Conservation (phyloP, 129 eudicot species). For the Sambucus nigra region DNA sequence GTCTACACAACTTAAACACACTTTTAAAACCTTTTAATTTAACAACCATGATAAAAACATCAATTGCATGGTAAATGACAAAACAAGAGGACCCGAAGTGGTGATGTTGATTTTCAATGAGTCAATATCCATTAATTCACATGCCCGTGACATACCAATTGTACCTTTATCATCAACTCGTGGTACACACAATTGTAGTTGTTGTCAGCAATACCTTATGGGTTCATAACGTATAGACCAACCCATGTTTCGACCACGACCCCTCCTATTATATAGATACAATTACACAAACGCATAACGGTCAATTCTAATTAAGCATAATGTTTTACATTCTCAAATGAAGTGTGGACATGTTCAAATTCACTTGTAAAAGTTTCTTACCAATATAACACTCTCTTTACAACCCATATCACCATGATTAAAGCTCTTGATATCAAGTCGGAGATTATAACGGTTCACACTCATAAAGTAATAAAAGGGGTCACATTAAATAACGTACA, state of each 20-base stretch:
- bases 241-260: constrained; percentile 80
- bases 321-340: constrained; percentile 79
- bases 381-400: constrained; percentile 79
- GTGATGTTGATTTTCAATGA: constrained; percentile 79
- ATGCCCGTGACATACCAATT: constrained; percentile 67
- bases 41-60: constrained; percentile 58
- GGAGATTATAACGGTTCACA: constrained; percentile 77
- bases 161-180: constrained; percentile 67
- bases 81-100: constrained; percentile 69
- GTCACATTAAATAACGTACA: constrained; percentile 85
- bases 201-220: constrained; percentile 72
- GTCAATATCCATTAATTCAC: constrained; percentile 86
- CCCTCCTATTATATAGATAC: constrained; percentile 93
- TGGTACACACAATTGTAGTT: constrained; percentile 81
- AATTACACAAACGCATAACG: constrained; percentile 83
- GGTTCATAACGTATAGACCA: constrained; percentile 71
- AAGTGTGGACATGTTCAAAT: constrained; percentile 58
- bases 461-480: constrained; percentile 93
- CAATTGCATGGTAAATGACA: constrained; percentile 67
- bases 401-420: constrained; percentile 92
- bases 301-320: constrained; percentile 75
- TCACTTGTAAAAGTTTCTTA: constrained; percentile 46
- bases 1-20: constrained; percentile 74
- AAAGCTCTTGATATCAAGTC: constrained; percentile 58
- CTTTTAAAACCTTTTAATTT: constrained; percentile 49